Evolutionary conservation across 2,329 filamentous ascomycete genomes (phyloP), one percentile per base, ranked within the genome.

Genomic region (Tolypocladium tropicale): DNA sequence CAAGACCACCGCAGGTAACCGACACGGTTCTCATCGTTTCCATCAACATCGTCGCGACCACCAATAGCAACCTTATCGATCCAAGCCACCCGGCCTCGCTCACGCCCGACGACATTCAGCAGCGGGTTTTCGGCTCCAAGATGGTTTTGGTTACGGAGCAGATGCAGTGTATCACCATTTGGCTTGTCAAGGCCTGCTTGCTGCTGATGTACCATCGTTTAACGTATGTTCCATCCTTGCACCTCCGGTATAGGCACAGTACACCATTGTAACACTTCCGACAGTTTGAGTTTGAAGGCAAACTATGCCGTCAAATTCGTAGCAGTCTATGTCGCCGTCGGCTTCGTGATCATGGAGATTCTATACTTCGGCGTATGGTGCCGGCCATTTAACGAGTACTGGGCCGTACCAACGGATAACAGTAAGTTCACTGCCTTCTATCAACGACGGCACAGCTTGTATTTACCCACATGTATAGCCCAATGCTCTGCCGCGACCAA

Each of bases 71-170:
- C 62, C 72, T 85, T 21, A 81, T 85, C 68, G 72, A 78, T 21
- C 74, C 76, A 0, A 68, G 74, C 18, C 72, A 82, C 32, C 66
- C 56, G 9, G 69, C 0, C 62, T 67, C 0, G 58, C 65, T 4
- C 68, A 85, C 81, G 0, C 71, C 76, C 0, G 59, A 70, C 0
- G 73, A 72, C 37, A 73, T 76, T 51, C 62, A 59, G 4, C 68
- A 73, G 34, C 71, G 80, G 52, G 65, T 71, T 0, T 70, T 66
- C 39, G 83, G 83, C 12, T 84, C 80, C 50, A 86, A 86, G 72
- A 78, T 82, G 71, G 82, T 85, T 1, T 72, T 85, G 39, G 77
- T 84, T 10, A 78, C 81, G 3, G 83, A 86, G 60, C 75, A 85
- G 67, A 77, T 79, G 62, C 86, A 88, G 71, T 72, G 85, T 21